Evolutionary conservation across 1,139 yeast genomes (phyloP), one percentile per base, ranked within the genome.

Genomic region (Insectozyma bohioensis): DNA sequence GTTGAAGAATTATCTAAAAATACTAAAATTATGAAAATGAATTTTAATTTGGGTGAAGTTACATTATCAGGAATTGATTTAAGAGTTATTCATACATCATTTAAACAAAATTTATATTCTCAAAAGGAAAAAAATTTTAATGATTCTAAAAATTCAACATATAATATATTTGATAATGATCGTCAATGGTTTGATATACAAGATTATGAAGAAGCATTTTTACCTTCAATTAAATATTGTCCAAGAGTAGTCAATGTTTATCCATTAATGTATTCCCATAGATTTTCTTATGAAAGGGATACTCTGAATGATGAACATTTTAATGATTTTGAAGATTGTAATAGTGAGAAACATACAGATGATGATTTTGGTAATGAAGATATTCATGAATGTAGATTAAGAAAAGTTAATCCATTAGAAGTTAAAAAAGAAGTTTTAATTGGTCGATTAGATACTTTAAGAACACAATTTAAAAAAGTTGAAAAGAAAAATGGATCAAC

Each of bases 21-120:
- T 28, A 53, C 55, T 31, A 56, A 57, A 31, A 54, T 62, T 4
- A 55, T 58, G 58, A 69, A 67, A 43, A 70, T 70, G 76, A 58
- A 56, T 34, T 66, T 70, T 47, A 61, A 68, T 45, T 40, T 66
- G 14, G 75, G 72, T 2, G 73, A 69, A 39, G 63, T 67, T 5
- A 63, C 60, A 29, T 49, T 69, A 21, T 45, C 58, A 4, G 63
- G 62, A 4, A 67, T 70, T 24, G 76, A 70, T 42, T 49, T 70
- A 40, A 52, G 76, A 31, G 56, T 60, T 1, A 47, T 67, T 8
- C 45, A 53, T 23, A 62, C 68, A 0, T 39, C 43, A 6, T 66
- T 67, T 39, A 47, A 52, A 17, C 62, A 59, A 28, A 54, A 63
- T 30, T 33, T 58, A 2, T 64, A 63, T 24, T 31, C 47, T 7